Evolutionary conservation across 371 early-diverging fungal species (phyloP), one percentile per base, ranked within the genome.

Genomic region (Nematocida homosporus): DNA sequence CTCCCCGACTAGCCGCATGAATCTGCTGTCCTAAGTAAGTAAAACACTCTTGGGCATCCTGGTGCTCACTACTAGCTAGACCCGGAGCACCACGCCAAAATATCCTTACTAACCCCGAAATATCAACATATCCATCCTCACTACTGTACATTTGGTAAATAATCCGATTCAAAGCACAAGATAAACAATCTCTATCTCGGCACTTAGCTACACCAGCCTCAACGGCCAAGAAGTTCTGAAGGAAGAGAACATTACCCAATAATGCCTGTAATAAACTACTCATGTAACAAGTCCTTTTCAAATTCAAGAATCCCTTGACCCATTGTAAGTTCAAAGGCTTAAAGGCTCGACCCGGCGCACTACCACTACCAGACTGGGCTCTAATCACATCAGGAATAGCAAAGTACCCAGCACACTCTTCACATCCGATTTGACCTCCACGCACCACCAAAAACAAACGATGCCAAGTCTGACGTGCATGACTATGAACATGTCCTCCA

Each of bases 221-320:
- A 44, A 48, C 18, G 25, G 35, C 25, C 32, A 79, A 34, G 40
- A 79, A 41, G 25, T 52, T 29, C 10, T 27, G 4, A 34, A 60
- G 75, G 34, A 79, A 65, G 34, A 1, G 20, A 23, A 40, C 2
- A n/a, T 56, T 20, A 10, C 57, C 65, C n/a, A 79, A 6, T 13
- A 79, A n/a, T 44, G 65, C 27, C 44, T 75, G 72, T 16, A 79
- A 29, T 16, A 79, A 34, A 13, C 75, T 56, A 35, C 75, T 72
- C 16, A 79, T 47, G 32, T 75, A 79, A 50, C 79, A 79, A 10
- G 79, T 79, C 60, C 75, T 79, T 51, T 75, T 75, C 29, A 72
- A 57, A 42, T 79, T 79, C 1, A 75, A 64, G 32, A 79, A 68
- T 16, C 79, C 79, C 56, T 57, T 64, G 16, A 72, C 61, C 69